Evolutionary conservation across 768 basidiomycete genomes (phyloP).

Genomic region (Trichaptum fuscoviolaceum): DNA sequence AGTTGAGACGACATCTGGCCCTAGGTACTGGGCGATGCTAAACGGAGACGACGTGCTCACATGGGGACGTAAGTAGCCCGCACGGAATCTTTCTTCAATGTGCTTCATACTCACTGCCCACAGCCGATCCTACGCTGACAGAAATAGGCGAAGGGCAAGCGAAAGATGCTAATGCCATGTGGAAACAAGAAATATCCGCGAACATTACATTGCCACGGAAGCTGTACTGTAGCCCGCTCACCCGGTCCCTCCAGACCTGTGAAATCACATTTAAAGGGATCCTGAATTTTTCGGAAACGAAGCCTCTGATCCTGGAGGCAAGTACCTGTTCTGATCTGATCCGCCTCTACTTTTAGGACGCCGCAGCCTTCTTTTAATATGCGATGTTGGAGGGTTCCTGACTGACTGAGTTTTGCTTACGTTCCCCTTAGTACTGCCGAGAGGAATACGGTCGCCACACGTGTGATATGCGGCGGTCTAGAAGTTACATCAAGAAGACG

Average conservation of each 20-base stretch:
- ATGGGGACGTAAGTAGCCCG: slow-evolving; percentile 61
- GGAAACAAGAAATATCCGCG: slow-evolving; percentile 40
- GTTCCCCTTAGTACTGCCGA: slow-evolving; percentile 47
- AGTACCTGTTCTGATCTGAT: slow-evolving; percentile 5
- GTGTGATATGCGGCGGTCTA: slow-evolving; percentile 57
- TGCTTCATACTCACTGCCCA: not conserved
- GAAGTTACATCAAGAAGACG: slow-evolving; percentile 38
- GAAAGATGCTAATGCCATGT: slow-evolving; percentile 33
- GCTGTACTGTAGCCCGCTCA: slow-evolving; percentile 59
- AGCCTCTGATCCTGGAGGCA: slow-evolving; percentile 54
- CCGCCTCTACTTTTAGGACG: not conserved
- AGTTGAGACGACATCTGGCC: not conserved
- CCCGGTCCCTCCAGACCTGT: slow-evolving; percentile 55
- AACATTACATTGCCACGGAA: slow-evolving; percentile 47
- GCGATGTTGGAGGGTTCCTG: not conserved
- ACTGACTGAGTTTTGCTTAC: not conserved
- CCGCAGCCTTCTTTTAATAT: not conserved
- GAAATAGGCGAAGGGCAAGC: slow-evolving; percentile 54
- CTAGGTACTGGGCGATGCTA: slow-evolving; percentile 57
- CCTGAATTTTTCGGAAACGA: slow-evolving; percentile 22
- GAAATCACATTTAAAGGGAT: slow-evolving; percentile 44
- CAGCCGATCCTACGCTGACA: slow-evolving; percentile 67
- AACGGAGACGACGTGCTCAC: slow-evolving; percentile 58
- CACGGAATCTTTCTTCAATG: slow-evolving; percentile 13
- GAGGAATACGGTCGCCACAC: slow-evolving; percentile 67